Evolutionary conservation across 257 asterid species (phyloP), one percentile per base, ranked within the genome.

Genomic region (Scutellaria galericulata): DNA sequence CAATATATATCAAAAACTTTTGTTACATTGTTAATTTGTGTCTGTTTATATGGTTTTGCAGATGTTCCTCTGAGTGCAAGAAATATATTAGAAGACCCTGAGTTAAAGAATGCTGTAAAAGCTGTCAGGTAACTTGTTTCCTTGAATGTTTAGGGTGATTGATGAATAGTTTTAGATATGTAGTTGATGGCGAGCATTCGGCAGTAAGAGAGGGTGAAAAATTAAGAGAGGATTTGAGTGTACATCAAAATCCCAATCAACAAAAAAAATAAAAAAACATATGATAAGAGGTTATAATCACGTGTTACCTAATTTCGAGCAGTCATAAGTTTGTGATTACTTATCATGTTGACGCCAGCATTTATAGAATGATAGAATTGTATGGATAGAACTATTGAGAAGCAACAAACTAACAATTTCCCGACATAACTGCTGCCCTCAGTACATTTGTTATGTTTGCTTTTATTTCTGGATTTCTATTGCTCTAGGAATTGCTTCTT

Each of bases 71-170:
- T 91, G 47, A 70, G 93, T 81, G 84, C 98, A 10, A 85, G 97
- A 81, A 94, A 94, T 79, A 94, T 94, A 82, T 83, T 94, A 75
- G 97, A 90, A 80, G 91, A 88, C 78, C 80, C 70, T 15, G 96
- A 94, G 70, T 90, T 94, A 47, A 94, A 94, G 92, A 79, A 58
- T 78, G 97, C 94, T 70, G 98, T 94, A 44, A 94, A 94, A 86
- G 12, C 84, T 52, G 85, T 85, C 85, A 91, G 97, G 98, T 91
- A 76, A 72, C 37, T 64, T n/a, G 12, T 27, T 45, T 39, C 35
- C 13, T 39, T 57, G 53, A 24, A 13, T 56, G 22, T 46, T 10
- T 22, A 40, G 37, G 41, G 41, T 42, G 37, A 42, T 61, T 61
- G 47, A 11, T 24, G 47, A 64, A 44, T 51, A 40, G 66, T 53